Conservation (phyloP, 352 stramenopile species). For the Globisporangium alternatum region DNA sequence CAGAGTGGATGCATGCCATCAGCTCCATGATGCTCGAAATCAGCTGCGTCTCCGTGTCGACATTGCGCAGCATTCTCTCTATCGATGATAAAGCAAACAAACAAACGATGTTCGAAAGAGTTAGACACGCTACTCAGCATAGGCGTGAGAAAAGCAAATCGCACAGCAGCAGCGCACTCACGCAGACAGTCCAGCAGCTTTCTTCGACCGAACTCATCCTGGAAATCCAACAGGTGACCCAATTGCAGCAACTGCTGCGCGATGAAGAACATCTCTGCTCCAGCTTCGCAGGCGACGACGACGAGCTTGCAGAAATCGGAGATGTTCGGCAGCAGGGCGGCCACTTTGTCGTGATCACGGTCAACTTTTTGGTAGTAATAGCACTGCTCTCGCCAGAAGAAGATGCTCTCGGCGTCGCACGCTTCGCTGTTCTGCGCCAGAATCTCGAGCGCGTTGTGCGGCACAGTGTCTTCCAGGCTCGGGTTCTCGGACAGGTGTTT, state of each 20-base stretch:
- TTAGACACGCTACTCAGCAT: neutral
- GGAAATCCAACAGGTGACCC: conserved; percentile 67
- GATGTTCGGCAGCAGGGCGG: conserved; percentile 54
- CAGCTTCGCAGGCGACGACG: conserved; percentile 38
- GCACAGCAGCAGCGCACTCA: conserved; percentile 24
- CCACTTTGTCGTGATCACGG: conserved; percentile 50
- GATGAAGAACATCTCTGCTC: conserved; percentile 57
- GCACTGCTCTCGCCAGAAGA: conserved; percentile 83
- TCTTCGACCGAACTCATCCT: conserved; percentile 77
- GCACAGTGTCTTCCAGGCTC: conserved; percentile 26
- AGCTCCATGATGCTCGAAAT: conserved; percentile 72
- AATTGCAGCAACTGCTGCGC: conserved; percentile 64
- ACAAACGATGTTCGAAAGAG: neutral
- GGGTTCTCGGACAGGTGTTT: conserved; percentile 41
- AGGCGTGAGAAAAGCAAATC: neutral
- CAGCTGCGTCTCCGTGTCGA: conserved; percentile 52
- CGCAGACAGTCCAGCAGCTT: conserved; percentile 62
- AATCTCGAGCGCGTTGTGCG: conserved; percentile 47
- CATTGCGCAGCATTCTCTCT: conserved; percentile 60
- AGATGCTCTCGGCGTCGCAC: conserved; percentile 53
- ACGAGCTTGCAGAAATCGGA: conserved; percentile 73
- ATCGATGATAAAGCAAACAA: conserved; percentile 8
- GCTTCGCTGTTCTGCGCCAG: conserved; percentile 36
- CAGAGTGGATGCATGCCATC: conserved; percentile 69
- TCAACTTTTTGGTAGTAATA: conserved; percentile 67